phyloP scores from a whole-genome alignment of 1,284 basidiomycete species.

The Cryptococcus wingfieldii region DNA sequence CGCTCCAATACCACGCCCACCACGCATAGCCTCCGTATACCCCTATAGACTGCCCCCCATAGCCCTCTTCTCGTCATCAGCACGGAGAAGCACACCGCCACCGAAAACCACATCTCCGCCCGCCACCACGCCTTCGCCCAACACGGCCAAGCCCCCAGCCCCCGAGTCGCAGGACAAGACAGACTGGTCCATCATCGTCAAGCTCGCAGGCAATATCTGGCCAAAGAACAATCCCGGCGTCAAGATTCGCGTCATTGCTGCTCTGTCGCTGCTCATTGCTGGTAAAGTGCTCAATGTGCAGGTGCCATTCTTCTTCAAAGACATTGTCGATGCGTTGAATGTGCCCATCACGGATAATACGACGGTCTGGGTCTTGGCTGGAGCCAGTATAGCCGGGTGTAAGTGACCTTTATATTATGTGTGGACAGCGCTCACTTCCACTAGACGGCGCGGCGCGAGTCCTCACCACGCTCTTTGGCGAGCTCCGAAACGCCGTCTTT shows the following conservation, averaged over 20 bases:
- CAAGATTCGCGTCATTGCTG: constrained; percentile 72
- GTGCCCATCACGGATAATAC: constrained; percentile 70
- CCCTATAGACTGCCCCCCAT: background rate
- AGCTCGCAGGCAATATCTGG: constrained; percentile 58
- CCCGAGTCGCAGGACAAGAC: constrained; percentile 31
- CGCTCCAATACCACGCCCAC: background rate
- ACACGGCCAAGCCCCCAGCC: background rate
- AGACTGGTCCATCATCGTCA: constrained; percentile 56
- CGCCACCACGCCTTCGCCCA: background rate
- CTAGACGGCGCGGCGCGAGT: constrained; percentile 87
- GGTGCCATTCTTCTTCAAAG: constrained; percentile 93
- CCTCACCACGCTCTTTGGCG: constrained; percentile 81
- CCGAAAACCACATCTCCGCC: background rate
- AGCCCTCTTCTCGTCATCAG: background rate
- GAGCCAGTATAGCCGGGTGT: constrained; percentile 87
- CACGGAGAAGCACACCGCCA: background rate
- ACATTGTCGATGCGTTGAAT: constrained; percentile 83
- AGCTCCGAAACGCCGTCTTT: constrained; percentile 92
- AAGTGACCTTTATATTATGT: constrained; percentile 45
- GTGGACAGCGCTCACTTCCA: background rate
- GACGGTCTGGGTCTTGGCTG: constrained; percentile 87
- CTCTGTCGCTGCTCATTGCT: constrained; percentile 72
- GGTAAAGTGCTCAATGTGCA: constrained; percentile 97
- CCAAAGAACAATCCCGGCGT: constrained; percentile 54
- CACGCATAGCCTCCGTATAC: background rate